phyloP scores from a whole-genome alignment of 2,329 filamentous ascomycete species.

The Exophiala xenobiotica region DNA sequence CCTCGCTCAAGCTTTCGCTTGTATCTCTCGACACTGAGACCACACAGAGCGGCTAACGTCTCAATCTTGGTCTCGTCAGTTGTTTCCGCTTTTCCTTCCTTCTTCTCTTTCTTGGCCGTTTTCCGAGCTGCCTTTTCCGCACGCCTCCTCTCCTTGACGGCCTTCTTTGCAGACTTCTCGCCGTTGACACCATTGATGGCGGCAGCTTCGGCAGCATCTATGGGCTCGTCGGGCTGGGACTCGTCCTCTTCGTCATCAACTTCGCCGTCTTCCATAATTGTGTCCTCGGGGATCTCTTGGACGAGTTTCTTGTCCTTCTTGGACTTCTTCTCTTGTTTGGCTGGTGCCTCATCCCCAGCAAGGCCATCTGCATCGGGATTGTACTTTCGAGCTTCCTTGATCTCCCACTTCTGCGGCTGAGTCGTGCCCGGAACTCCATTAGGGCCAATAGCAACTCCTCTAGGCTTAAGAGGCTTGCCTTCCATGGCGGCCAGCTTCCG shows the following conservation, averaged over 20 bases:
- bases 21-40: conserved; percentile 72
- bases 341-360: conserved; percentile 63
- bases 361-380: conserved; percentile 91
- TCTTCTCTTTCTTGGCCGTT: conserved; percentile 36
- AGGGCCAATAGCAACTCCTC: conserved; percentile 71
- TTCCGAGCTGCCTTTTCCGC: conserved; percentile 31
- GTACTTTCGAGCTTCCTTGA: conserved; percentile 93
- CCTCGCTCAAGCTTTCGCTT: conserved; percentile 75
- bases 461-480: conserved; percentile 81
- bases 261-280: conserved; percentile 42
- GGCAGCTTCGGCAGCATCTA: conserved; percentile 39
- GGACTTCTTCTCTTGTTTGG: conserved; percentile 39
- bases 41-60: conserved; percentile 64
- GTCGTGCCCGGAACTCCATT: conserved; percentile 62
- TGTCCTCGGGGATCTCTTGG: conserved; percentile 40
- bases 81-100: conserved; percentile 41
- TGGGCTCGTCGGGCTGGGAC: conserved; percentile 44
- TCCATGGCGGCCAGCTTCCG: conserved; percentile 63
- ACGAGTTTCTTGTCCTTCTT: conserved; percentile 49
- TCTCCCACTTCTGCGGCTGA: conserved; percentile 72
- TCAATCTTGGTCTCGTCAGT: conserved; percentile 47
- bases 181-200: conserved; percentile 30
- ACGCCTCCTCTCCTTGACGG: conserved; percentile 44
- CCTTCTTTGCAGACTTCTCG: conserved; percentile 31
- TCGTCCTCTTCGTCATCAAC: conserved; percentile 44